Conservation (phyloP, 2,329 filamentous ascomycete species). For the Thielaviopsis ethacetica region DNA sequence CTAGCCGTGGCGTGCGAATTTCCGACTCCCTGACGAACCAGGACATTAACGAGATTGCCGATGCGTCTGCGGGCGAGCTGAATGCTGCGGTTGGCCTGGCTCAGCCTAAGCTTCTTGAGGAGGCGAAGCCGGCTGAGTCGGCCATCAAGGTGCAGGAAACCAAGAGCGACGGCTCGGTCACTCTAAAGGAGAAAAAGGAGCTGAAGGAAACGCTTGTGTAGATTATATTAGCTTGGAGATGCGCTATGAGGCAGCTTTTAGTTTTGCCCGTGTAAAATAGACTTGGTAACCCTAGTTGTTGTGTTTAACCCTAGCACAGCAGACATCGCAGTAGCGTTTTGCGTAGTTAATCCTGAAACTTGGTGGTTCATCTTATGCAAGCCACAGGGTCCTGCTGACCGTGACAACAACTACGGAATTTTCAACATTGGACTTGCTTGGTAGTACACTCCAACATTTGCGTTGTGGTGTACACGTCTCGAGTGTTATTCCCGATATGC, state of each 20-base stretch:
- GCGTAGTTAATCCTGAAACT: too few relatives aligned
- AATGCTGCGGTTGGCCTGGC: conserved; percentile 35
- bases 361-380: too few relatives aligned
- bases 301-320: too few relatives aligned
- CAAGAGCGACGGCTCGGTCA: conserved; percentile 46
- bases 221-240: conserved; percentile 14
- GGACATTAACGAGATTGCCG: conserved; percentile 82
- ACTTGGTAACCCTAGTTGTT: not conserved
- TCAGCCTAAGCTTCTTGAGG: conserved; percentile 19
- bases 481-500: too few relatives aligned
- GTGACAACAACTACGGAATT: too few relatives aligned
- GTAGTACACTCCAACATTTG: too few relatives aligned
- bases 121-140: conserved; percentile 14
- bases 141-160: conserved; percentile 40
- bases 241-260: not conserved
- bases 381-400: too few relatives aligned
- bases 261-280: conserved; percentile 7
- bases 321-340: too few relatives aligned
- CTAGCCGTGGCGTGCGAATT: conserved; percentile 66
- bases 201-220: conserved; percentile 38
- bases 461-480: too few relatives aligned
- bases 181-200: conserved; percentile 43
- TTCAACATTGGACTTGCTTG: too few relatives aligned
- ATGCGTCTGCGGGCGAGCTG: conserved; percentile 57
- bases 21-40: conserved; percentile 60